Evolutionary conservation across 1,284 basidiomycete species (phyloP).

Genomic region (Exobasidium cylindrosporum): DNA sequence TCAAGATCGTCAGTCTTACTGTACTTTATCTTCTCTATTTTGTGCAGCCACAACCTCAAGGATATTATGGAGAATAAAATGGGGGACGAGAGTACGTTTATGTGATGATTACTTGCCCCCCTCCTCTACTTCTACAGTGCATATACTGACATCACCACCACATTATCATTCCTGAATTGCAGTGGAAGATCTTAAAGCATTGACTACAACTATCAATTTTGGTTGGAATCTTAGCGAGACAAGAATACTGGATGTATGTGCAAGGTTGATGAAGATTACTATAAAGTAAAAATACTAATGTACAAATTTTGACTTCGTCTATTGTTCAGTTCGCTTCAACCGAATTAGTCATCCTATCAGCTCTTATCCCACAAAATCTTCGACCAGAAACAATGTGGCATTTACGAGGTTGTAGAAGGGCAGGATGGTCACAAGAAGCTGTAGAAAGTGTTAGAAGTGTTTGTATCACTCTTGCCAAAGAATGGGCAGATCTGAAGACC

Average conservation of each 20-base stretch:
- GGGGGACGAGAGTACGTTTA: too few relatives aligned
- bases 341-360: neutral
- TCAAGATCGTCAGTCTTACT: neutral
- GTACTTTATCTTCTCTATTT: neutral
- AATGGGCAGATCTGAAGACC: neutral
- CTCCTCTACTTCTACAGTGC: too few relatives aligned
- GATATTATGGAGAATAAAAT: too few relatives aligned
- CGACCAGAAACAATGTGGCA: neutral
- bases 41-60: too few relatives aligned
- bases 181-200: too few relatives aligned
- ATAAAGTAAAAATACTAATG: too few relatives aligned
- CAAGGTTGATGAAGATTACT: too few relatives aligned
- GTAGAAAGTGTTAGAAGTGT: neutral
- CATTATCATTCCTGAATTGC: too few relatives aligned
- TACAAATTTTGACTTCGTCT: too few relatives aligned
- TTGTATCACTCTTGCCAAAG: neutral
- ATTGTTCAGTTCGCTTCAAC: constrained; percentile 1
- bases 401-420: neutral
- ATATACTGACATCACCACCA: too few relatives aligned
- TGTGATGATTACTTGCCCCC: too few relatives aligned
- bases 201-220: neutral
- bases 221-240: neutral
- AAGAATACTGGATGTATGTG: neutral
- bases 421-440: neutral
- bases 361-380: neutral